A percentile compares a stretch with the other conserved stretches of the same genome.
These are phyloP conservation scores for Periconia sp. DNA, from an alignment of 2,329 filamentous ascomycete species.

Conservation along the genomic window DNA sequence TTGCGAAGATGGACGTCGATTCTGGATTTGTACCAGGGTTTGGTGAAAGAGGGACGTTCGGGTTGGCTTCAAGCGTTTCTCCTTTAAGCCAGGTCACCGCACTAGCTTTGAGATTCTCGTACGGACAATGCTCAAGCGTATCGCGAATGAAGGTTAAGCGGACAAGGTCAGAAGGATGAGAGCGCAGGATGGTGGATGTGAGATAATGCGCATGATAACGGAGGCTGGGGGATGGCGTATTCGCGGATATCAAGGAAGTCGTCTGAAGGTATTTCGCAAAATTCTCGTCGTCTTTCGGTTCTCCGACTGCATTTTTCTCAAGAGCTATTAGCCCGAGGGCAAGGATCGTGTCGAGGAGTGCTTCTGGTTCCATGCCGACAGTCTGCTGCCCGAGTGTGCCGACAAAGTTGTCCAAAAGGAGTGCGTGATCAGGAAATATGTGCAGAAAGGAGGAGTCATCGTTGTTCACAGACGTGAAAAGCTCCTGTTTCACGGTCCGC, in stretches of 20 bases:
- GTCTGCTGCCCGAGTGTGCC: slow-evolving; percentile 45
- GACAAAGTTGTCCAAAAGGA: slow-evolving; percentile 59
- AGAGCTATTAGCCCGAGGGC: slow-evolving; percentile 59
- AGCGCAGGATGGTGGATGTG: slow-evolving; percentile 57
- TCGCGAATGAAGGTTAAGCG: slow-evolving; percentile 62
- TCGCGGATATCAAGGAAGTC: slow-evolving; percentile 56
- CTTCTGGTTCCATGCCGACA: slow-evolving; percentile 52
- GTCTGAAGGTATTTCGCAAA: slow-evolving; percentile 61
- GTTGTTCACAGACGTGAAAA: slow-evolving; percentile 53
- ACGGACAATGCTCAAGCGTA: slow-evolving; percentile 60
- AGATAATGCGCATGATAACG: slow-evolving; percentile 57
- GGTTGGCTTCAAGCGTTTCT: slow-evolving; percentile 59
- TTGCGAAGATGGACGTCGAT: slow-evolving; percentile 51
- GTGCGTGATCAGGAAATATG: slow-evolving; percentile 61
- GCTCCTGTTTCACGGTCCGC: slow-evolving; percentile 55
- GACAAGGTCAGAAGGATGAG: slow-evolving; percentile 58
- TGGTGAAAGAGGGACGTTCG: slow-evolving; percentile 28
- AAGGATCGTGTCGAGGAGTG: slow-evolving; percentile 61
- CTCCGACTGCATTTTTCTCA: slow-evolving; percentile 52
- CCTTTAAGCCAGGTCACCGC: slow-evolving; percentile 67
- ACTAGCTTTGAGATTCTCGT: slow-evolving; percentile 61
- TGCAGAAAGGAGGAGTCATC: slow-evolving; percentile 46
- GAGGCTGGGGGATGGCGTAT: slow-evolving; percentile 54
- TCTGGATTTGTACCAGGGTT: slow-evolving; percentile 15
- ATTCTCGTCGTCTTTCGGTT: slow-evolving; percentile 56